phyloP scores from a whole-genome alignment of 176 grass and related monocot species.

The Elymus sibiricus region DNA sequence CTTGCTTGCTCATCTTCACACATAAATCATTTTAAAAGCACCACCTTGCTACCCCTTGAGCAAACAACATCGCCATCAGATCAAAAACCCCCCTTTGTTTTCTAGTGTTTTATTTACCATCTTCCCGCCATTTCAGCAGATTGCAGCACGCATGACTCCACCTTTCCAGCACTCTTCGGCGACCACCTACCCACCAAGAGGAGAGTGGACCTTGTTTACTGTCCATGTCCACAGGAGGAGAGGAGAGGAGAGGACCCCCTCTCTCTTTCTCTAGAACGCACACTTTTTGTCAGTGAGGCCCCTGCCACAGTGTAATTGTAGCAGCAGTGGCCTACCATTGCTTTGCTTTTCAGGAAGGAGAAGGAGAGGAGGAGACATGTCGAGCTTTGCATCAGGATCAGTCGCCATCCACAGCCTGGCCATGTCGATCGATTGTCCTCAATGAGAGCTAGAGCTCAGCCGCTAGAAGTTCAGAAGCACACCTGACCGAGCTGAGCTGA shows the following conservation, averaged over 20 bases:
- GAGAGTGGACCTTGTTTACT: neutral
- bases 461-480: neutral
- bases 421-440: neutral
- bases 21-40: neutral
- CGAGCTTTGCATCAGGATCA: conserved; percentile 1
- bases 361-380: neutral
- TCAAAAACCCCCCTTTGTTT: neutral
- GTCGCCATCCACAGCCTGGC: conserved; percentile 7
- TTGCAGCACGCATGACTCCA: conserved; percentile 5
- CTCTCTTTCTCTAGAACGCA: neutral
- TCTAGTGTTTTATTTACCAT: neutral
- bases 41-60: neutral
- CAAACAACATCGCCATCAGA: conserved; percentile 18
- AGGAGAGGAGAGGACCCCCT: too few relatives aligned
- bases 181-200: neutral
- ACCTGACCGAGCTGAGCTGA: neutral
- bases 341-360: neutral
- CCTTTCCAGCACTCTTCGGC: conserved; percentile 38
- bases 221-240: neutral
- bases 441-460: neutral
- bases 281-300: conserved; percentile 7
- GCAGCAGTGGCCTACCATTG: neutral
- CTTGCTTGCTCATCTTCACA: neutral
- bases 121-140: neutral
- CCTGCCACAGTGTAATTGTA: neutral